A percentile compares a stretch with the other conserved stretches of the same genome.
These are phyloP conservation scores for Pleurotus giganteus DNA, from an alignment of 768 basidiomycete genomes.

Conservation along the genomic window DNA sequence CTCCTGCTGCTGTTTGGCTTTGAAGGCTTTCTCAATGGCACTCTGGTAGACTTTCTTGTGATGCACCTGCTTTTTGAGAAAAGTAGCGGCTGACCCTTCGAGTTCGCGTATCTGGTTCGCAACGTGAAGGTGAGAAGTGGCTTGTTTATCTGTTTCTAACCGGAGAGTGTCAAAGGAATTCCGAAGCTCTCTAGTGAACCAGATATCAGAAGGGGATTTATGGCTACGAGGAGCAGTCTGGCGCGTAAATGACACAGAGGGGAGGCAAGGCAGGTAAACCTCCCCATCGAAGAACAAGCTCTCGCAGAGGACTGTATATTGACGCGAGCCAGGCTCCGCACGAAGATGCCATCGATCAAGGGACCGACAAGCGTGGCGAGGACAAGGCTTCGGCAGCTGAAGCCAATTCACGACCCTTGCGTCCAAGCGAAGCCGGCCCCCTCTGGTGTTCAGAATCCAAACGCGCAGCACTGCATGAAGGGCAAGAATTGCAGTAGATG, in stretches of 20 bases:
- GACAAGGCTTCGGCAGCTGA: too few relatives aligned
- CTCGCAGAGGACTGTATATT: too few relatives aligned
- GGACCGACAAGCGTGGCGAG: too few relatives aligned
- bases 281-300: too few relatives aligned
- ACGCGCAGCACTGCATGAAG: neutral
- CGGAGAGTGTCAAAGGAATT: constrained; percentile 78
- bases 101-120: constrained; percentile 78
- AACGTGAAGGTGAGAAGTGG: constrained; percentile 67
- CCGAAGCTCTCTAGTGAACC: constrained; percentile 65
- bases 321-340: too few relatives aligned
- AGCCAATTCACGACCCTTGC: too few relatives aligned
- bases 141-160: constrained; percentile 82
- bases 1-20: constrained; percentile 85
- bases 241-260: neutral
- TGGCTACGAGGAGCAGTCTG: neutral
- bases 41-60: constrained; percentile 74
- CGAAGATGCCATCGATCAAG: too few relatives aligned
- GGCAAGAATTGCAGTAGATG: neutral
- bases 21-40: constrained; percentile 86
- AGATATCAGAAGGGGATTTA: constrained; percentile 10
- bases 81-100: constrained; percentile 61
- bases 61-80: constrained; percentile 62
- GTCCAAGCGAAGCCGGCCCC: too few relatives aligned
- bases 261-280: neutral
- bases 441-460: neutral